Base-by-base conservation (phyloP, 2,329 filamentous ascomycete species). In the Taxawa tesnikishii region DNA sequence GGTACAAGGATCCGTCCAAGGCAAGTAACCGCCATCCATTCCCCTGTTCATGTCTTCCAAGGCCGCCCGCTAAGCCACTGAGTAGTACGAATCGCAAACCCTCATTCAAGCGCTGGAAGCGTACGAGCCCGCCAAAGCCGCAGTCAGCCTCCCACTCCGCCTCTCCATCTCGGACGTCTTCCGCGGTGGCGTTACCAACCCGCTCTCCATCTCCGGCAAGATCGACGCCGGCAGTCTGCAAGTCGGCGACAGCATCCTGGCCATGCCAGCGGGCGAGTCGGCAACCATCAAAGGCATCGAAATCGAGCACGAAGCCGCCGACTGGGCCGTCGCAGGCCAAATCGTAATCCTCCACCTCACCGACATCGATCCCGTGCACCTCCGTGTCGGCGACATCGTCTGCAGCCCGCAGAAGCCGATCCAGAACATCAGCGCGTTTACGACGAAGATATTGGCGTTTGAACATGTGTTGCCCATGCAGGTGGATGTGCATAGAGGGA, bases 261-360 rank as follows among this genome's bases (percentile, higher is more conserved):
- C 83, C 2, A 79, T 92, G 53, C 90, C 90, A 0, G 82, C 81
- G 33, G 77, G 76, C 15, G 81, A 94, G 51, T 78, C 72, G 23
- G 87, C 83, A 1, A 75, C 74, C 31, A 70, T 96, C 54, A 93
- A 88, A 51, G 79, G 74, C 3, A 66, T 98, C 29, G 78, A 90
- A 51, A 69, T 85, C 7, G 79, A 88, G 50, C 69, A 74, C 14
- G 72, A 81, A 31, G 60, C 71, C 1, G 72, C 69, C 9, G 85
- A 94, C 38, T 98, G 85, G 84, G 84, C 83, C 0, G 85, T 94
- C 10, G 87, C 88, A 1, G 88, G 88, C 1, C 84, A 96, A 49
- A 93, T 90, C 38, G 74, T 83, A 11, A 79, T 77, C 0, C 62
- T 98, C n/a, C 80, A 92, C 43, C 67, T 98, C 29, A 68, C 75